These are phyloP conservation scores for Stephania yunnanensis DNA, from an alignment of 164 flowering plant species.

Conservation along the genomic window DNA sequence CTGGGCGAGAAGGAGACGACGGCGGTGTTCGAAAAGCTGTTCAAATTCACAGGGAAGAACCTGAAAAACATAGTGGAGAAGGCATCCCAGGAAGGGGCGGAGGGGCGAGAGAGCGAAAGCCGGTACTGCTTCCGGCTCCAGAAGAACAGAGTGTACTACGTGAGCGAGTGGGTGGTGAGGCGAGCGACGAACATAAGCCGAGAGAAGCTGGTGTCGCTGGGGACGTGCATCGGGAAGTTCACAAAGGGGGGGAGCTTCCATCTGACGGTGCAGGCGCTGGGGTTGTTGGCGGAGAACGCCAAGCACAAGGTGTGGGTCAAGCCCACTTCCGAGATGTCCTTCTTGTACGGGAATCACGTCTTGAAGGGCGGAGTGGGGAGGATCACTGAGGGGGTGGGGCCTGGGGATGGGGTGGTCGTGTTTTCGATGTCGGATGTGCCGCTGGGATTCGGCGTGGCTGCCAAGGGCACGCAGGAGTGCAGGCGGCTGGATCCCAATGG, in stretches of 20 bases:
- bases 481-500: conserved; percentile 89
- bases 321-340: conserved; percentile 86
- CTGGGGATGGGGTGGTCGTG: conserved; percentile 87
- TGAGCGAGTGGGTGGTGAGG: conserved; percentile 46
- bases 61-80: conserved; percentile 66
- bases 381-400: conserved; percentile 59
- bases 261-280: conserved; percentile 54
- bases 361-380: conserved; percentile 81
- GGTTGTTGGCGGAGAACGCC: conserved; percentile 64
- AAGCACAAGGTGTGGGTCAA: conserved; percentile 93
- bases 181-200: conserved; percentile 64
- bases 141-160: conserved; percentile 56
- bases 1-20: conserved; percentile 60
- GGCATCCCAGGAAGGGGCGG: conserved; percentile 58
- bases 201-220: conserved; percentile 38
- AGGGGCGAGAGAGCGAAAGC: conserved; percentile 24
- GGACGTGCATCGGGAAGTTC: conserved; percentile 61
- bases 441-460: conserved; percentile 77
- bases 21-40: conserved; percentile 59
- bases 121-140: conserved; percentile 67
- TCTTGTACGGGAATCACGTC: conserved; percentile 78
- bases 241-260: conserved; percentile 65
- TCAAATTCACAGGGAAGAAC: conserved; percentile 61
- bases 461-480: conserved; percentile 71
- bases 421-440: conserved; percentile 85